Evolutionary conservation across 2,329 filamentous ascomycete genomes (phyloP), one percentile per base, ranked within the genome.

Genomic region (Myrmaecium sp.): DNA sequence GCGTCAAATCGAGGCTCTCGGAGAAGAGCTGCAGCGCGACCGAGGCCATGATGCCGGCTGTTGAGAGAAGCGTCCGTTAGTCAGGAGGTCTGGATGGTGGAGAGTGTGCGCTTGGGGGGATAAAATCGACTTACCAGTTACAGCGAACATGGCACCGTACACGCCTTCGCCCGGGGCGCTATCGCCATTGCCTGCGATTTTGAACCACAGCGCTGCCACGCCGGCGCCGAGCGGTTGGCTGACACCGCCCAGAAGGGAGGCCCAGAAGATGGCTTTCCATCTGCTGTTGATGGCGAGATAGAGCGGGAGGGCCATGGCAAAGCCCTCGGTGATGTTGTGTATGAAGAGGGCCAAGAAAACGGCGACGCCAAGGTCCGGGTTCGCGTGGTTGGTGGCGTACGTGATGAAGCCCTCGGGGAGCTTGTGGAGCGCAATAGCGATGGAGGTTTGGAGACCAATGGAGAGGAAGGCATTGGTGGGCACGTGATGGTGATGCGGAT

Each of bases 401-500:
- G 86, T 95, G 39, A 98, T 75, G 51, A 75, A 75, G 20, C 70
- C 71, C 49, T 76, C 89, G 2, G 89, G 89, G 18, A 95, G 76
- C 49, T 98, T 98, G 59, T 98, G 89, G 2, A 98, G 61, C 5
- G 86, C 83, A 35, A 98, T 95, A 5, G 89, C 89, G 26, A 94
- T 74, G 10, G 81, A 86, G 0, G 89, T 95, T 51, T 98, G 89
- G 1, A 98, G 67, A n/a, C 89, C 84, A 33, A 95, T 89, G 27
- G 80, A 80, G 34, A 95, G 62, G 49, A 94, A 98, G 5, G 81
- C 82, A 43, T 95, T 95, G 34, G 80, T 74, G 0, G 86, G 81
- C 3, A 95, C 86, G 49, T 98, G 89, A 51, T 98, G 86, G 44
- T 98, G 86, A 44, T 94, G 86, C n/a, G n/a, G n/a, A n/a, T n/a